phyloP scores from a whole-genome alignment of 805 yeast genomes.

The Maudiozyma pseudohumilis region DNA sequence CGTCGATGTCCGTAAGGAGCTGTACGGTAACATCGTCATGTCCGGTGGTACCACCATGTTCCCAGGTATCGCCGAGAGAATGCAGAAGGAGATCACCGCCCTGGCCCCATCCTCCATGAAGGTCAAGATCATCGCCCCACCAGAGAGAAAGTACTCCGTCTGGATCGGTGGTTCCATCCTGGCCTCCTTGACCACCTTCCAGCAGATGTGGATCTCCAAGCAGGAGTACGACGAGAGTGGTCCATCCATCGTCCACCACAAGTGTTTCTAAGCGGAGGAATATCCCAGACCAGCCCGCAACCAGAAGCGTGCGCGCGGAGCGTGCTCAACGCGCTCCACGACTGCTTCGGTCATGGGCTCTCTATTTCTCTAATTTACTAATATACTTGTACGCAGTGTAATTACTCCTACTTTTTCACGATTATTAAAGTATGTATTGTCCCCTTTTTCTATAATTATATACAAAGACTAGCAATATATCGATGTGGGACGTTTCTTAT shows the following conservation, averaged over 20 bases:
- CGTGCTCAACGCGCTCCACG: too few species aligned
- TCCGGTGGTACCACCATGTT: constrained; percentile 99
- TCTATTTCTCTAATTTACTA: too few species aligned
- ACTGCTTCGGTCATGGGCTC: too few species aligned
- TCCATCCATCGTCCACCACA: constrained; percentile 83
- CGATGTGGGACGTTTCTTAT: too few species aligned
- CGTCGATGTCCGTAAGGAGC: constrained; percentile 96
- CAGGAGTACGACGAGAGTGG: constrained; percentile 99
- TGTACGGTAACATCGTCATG: constrained; percentile 98
- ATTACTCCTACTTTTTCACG: too few species aligned
- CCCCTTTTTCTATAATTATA: too few species aligned
- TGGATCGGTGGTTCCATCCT: constrained; percentile 99
- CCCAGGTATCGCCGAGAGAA: constrained; percentile 99
- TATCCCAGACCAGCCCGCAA: too few species aligned
- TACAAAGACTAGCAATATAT: too few species aligned
- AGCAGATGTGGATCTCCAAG: constrained; percentile 99
- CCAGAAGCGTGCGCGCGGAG: too few species aligned
- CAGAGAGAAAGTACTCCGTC: constrained; percentile 98
- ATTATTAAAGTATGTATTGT: too few species aligned
- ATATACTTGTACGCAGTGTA: too few species aligned
- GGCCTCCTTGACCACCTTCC: constrained; percentile 98
- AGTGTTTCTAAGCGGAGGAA: constrained; percentile 35
- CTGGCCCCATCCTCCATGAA: constrained; percentile 99
- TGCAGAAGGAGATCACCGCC: constrained; percentile 99
- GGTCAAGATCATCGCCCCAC: constrained; percentile 99